phyloP scores from a whole-genome alignment of 2,329 filamentous ascomycete species.

The Alternaria incomplexa region DNA sequence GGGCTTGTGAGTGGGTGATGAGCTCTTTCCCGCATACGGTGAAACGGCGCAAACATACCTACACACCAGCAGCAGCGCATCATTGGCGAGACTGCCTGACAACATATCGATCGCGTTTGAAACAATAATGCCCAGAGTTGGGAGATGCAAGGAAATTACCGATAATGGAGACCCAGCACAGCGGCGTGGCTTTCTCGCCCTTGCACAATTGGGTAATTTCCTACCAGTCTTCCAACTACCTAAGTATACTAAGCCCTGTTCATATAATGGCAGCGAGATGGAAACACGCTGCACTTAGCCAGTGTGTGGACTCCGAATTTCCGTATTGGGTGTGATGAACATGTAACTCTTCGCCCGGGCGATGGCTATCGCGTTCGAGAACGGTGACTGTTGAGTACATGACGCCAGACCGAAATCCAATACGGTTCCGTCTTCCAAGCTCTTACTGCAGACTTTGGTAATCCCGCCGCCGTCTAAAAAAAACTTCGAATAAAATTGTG shows the following conservation, averaged over 20 bases:
- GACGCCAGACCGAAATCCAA: not conserved
- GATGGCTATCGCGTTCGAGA: not conserved
- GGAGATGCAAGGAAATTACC: not conserved
- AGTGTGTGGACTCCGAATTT: not conserved
- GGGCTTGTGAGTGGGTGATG: not conserved
- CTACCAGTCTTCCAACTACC: not conserved
- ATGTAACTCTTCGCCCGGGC: not conserved
- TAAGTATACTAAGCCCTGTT: not conserved
- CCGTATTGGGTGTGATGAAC: not conserved
- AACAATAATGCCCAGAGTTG: not conserved
- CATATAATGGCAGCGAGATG: not conserved
- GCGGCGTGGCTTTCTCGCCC: not conserved
- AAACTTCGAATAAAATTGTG: not conserved
- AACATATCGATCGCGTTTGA: not conserved
- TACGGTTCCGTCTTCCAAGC: not conserved
- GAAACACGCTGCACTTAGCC: not conserved
- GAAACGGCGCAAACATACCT: not conserved
- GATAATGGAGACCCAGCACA: not conserved
- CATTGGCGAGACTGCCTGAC: not conserved
- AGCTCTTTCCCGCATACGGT: not conserved
- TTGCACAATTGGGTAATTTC: not conserved
- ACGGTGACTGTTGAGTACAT: not conserved
- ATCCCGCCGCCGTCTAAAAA: not conserved
- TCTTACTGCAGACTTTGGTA: not conserved
- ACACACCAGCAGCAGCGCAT: not conserved